Percentiles rank a stretch among this genome's conserved stretches.
These are phyloP conservation scores for Beauveria bassiana DNA, from an alignment of 2,329 filamentous ascomycete genomes.

Conservation along the genomic window DNA sequence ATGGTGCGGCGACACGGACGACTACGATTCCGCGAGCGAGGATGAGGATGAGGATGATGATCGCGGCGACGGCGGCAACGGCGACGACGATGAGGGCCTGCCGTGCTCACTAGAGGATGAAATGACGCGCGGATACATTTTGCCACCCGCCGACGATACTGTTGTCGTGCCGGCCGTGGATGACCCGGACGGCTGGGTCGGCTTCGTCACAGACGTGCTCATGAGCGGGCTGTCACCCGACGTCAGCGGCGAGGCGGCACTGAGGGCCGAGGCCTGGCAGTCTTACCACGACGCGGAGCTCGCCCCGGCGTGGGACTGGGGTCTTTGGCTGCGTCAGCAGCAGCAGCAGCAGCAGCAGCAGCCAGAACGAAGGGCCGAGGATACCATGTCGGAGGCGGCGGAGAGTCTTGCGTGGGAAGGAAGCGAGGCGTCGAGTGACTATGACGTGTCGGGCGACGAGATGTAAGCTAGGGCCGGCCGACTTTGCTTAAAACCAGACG, in stretches of 20 bases:
- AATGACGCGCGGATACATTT: constrained; percentile 25
- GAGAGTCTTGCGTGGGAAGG: no score
- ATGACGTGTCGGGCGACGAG: no score
- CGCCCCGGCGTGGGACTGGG: constrained; percentile 18
- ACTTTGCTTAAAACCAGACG: background rate
- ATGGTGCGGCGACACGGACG: constrained; percentile 22
- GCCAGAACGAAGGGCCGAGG: background rate
- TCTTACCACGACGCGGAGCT: constrained; percentile 15
- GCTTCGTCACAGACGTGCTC: constrained; percentile 21
- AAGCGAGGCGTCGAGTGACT: no score
- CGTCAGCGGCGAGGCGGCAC: constrained; percentile 18
- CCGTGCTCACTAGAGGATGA: constrained; percentile 23
- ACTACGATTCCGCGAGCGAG: constrained; percentile 5
- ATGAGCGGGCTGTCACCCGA: constrained; percentile 17
- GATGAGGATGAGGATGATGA: constrained; percentile 5
- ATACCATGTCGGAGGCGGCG: no score
- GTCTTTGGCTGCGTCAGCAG: constrained; percentile 16
- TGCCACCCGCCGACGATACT: constrained; percentile 15
- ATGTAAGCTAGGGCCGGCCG: no score
- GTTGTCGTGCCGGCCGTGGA: constrained; percentile 14
- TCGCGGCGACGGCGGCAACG: background rate
- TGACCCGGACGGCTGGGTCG: constrained; percentile 19
- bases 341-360: background rate
- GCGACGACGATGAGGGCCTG: background rate
- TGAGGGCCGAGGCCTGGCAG: constrained; percentile 19